Base-by-base conservation (phyloP, 345 rosid genomes). In the Rhizophora apiculata region DNA sequence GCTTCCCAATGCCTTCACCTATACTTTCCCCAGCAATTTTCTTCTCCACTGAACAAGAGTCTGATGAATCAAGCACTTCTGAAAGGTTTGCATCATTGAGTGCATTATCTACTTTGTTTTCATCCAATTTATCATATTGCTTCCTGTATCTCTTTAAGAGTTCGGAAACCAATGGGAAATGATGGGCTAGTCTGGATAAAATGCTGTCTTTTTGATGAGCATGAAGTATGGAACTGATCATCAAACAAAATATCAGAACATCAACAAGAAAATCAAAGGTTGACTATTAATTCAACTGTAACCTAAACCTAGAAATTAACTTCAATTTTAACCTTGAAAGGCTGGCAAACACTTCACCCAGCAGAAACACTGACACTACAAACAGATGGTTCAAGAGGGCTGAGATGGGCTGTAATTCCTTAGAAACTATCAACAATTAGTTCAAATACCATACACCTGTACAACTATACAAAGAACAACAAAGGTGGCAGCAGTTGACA, bases 161-260 rank as follows among this genome's bases (percentile, higher is more conserved):
- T 70, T 84, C 82, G 64, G 70, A 72, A 74, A 91, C 81, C 76
- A 83, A 88, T 48, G 97, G 96, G 62, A 89, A 76, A 80, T 70
- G 84, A 72, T 64, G 78, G 22, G 82, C 91, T 73, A 91, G 78
- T 77, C 86, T 87, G 32, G 92, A 88, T 26, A 94, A 81, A 57
- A 91, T 75, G 83, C 76, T 79, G 73, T 82, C 81, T 65, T 76
- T 80, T 63, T 67, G 74, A 49, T 82, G 72, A 59, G 78, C 48
- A 57, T 65, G 74, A 16, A 73, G 76, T 58, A 65, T 53, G 63
- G 78, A 82, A 62, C 96, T 91, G 84, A 46, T 65, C 65, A 72
- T 64, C 64, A 64, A n/a, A 76, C 21, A 74, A 75, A 49, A 68
- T 68, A 64, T 69, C 67, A 85, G 73, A 78, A 49, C 36, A 20